Conservation (phyloP, 352 stramenopile species). For the Phytophthora constricta region DNA sequence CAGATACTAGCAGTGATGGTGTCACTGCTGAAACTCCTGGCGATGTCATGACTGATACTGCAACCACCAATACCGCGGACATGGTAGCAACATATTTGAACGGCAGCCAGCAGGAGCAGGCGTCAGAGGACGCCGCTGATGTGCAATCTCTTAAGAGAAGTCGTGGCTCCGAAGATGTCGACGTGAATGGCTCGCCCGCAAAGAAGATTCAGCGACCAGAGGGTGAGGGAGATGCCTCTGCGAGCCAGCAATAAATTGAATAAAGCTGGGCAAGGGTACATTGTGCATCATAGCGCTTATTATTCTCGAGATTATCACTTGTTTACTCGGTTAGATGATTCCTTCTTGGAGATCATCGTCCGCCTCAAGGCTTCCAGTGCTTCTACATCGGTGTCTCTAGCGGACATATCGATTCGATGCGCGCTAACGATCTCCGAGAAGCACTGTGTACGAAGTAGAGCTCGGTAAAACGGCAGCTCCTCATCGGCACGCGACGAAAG, state of each 20-base stretch:
- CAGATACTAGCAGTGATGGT: too few relatives aligned
- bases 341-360: conserved; percentile 55
- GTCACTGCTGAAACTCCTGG: too few relatives aligned
- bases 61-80: too few relatives aligned
- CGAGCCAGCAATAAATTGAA: conserved; percentile 23
- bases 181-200: conserved; percentile 19
- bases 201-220: conserved; percentile 36
- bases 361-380: conserved; percentile 16
- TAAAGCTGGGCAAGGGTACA: conserved; percentile 10
- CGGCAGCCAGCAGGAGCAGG: conserved; percentile 11
- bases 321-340: conserved; percentile 46
- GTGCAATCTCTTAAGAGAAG: conserved; percentile 31
- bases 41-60: conserved; percentile 16
- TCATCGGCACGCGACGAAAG: conserved; percentile 61
- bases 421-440: conserved; percentile 87
- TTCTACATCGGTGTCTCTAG: conserved; percentile 40
- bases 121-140: conserved; percentile 2
- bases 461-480: conserved; percentile 70
- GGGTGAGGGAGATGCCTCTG: conserved; percentile 16
- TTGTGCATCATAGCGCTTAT: conserved; percentile 16
- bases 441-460: conserved; percentile 78
- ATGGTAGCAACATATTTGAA: conserved; percentile 15
- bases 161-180: conserved; percentile 9
- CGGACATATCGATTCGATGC: conserved; percentile 69
- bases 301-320: neutral